These are phyloP conservation scores for Zasmidium cellare DNA, from an alignment of 2,329 filamentous ascomycete genomes.

Conservation along the genomic window DNA sequence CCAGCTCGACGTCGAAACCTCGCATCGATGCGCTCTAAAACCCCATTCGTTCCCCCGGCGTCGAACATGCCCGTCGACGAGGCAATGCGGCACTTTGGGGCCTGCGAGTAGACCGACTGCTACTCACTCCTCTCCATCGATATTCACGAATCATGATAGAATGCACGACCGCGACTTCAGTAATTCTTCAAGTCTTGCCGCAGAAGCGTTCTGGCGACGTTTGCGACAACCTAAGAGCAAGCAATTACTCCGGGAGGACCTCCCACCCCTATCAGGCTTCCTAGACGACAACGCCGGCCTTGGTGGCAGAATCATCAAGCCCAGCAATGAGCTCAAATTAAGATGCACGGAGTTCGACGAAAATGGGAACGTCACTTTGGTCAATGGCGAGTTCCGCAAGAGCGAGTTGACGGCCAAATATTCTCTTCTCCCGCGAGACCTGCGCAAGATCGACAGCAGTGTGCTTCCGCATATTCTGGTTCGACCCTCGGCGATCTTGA, in stretches of 20 bases:
- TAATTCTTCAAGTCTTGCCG: conserved; percentile 10
- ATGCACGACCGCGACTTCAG: conserved; percentile 22
- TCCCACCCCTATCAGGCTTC: conserved; percentile 54
- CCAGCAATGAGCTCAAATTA: conserved; percentile 79
- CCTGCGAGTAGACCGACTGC: conserved; percentile 5
- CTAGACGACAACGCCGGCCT: conserved; percentile 63
- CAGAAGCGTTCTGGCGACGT: conserved; percentile 29
- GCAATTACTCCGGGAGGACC: conserved; percentile 56
- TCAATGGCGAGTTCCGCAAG: conserved; percentile 97
- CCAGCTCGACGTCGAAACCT: conserved; percentile 59
- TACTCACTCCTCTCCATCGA: conserved; percentile 2
- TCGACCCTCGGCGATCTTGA: conserved; percentile 86
- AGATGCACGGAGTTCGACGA: conserved; percentile 95
- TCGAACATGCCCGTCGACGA: conserved; percentile 30
- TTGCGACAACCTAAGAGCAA: conserved; percentile 24
- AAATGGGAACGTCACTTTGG: conserved; percentile 84
- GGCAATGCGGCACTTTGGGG: conserved; percentile 15
- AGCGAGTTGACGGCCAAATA: conserved; percentile 97
- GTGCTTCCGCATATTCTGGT: conserved; percentile 94
- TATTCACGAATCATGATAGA: conserved; percentile 24
- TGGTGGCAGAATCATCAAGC: conserved; percentile 69
- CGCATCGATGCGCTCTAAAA: not conserved
- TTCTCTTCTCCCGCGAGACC: conserved; percentile 85
- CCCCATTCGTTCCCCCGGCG: not conserved
- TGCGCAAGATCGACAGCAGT: conserved; percentile 96